Base-by-base conservation (phyloP, 2,329 filamentous ascomycete species). In the Claviceps paspali region DNA sequence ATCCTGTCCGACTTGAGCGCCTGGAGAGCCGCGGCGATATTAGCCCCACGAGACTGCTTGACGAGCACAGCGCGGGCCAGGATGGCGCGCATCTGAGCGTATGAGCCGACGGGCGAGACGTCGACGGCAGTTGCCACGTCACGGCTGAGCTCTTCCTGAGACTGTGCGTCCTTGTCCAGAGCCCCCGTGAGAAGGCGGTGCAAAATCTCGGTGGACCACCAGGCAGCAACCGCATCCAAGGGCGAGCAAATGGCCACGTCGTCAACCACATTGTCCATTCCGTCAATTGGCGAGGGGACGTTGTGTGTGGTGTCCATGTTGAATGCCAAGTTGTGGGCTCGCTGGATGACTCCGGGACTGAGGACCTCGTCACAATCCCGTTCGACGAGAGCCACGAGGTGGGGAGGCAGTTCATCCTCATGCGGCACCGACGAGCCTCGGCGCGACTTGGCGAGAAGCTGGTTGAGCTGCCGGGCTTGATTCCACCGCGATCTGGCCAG, bases 241-340 rank as follows among this genome's bases (percentile, higher is more conserved):
- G 87, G 84, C 14, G 84, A 91, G 36, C 82, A 76, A 42, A 95
- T 82, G 3, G 85, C 79, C 36, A 76, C 74, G 50, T 95, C 88
- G 41, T 91, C 82, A 3, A 91, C 82, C 1, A 94, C 84, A 5
- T 73, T 69, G 52, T 92, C 82, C 68, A 92, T 81, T 33, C 82
- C 76, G 36, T 79, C 75, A 44, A 83, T 79, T 17, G 68, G 64
- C 3, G 69, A 64, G 30, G 67, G 61, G 0, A 76, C 70, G 22
- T 78, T 75, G 49, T 82, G 66, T 2, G 76, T 75, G 0, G 81
- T 88, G 4, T 79, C 76, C 40, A 74, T 70, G 57, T 94, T 91
- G 73, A 86, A 94, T 2, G 86, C 84, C 12, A 95, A 67, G 53
- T 93, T 94, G 54, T 88, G 83, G 2, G 85, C 85, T 38, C 86